phyloP scores from a whole-genome alignment of 345 rosid genomes.

The Camelina sativa region DNA sequence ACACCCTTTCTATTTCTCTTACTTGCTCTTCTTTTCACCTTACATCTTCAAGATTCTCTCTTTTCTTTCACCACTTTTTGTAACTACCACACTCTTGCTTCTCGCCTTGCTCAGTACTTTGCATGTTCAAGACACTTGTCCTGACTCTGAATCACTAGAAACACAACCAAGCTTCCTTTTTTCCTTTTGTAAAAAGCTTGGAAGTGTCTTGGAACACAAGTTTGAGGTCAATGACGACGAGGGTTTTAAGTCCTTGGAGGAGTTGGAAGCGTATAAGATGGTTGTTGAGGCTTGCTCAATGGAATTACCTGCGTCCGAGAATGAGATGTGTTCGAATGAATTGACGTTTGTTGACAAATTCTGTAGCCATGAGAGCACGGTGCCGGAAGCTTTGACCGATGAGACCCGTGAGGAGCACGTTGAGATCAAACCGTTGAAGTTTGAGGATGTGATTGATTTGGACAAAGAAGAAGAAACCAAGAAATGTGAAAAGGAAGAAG shows the following conservation, averaged over 20 bases:
- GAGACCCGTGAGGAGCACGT: slow-evolving; percentile 7
- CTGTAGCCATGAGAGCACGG: slow-evolving; percentile 45
- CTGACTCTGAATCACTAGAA: slow-evolving; percentile 41
- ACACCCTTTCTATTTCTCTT: slow-evolving; percentile 63
- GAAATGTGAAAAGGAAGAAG: slow-evolving; percentile 33
- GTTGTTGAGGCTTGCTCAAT: slow-evolving; percentile 55
- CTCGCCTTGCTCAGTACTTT: slow-evolving; percentile 57
- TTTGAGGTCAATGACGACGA: slow-evolving; percentile 43
- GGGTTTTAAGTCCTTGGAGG: slow-evolving; percentile 48
- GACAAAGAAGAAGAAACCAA: slow-evolving; percentile 44
- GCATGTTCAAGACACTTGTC: slow-evolving; percentile 32
- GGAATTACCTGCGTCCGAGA: slow-evolving; percentile 35
- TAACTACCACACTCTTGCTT: slow-evolving; percentile 77
- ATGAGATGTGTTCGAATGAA: slow-evolving; percentile 37
- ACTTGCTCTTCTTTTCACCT: slow-evolving; percentile 67
- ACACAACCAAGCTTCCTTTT: slow-evolving; percentile 51
- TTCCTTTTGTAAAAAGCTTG: slow-evolving; percentile 47
- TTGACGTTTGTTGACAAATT: slow-evolving; percentile 43
- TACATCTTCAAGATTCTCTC: slow-evolving; percentile 75
- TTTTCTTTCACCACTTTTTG: slow-evolving; percentile 83
- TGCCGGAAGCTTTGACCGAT: slow-evolving; percentile 9
- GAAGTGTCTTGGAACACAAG: slow-evolving; percentile 50
- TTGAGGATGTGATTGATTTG: slow-evolving; percentile 24
- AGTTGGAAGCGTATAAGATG: slow-evolving; percentile 65
- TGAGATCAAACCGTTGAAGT: slow-evolving; percentile 40